Evolutionary conservation across 2,329 filamentous ascomycete species (phyloP), one percentile per base, ranked within the genome.

Genomic region (Phyllosticta citribraziliensis): DNA sequence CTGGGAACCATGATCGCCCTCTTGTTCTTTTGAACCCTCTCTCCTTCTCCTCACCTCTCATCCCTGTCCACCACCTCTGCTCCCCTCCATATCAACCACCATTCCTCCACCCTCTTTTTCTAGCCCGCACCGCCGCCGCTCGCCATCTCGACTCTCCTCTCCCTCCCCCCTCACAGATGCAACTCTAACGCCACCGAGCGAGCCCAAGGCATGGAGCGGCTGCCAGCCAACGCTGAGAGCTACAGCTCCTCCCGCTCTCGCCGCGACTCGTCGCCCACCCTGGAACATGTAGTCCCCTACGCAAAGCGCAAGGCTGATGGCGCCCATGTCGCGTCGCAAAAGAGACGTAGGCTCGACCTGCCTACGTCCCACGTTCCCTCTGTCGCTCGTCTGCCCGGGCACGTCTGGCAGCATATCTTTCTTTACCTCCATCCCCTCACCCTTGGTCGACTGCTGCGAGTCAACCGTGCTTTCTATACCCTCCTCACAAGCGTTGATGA

Each of bases 361-460:
- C 57, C 60, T 56, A 51, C 66, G 59, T 60, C 63, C 62, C 52
- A 52, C 62, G 62, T 69, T 61, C 59, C 65, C 58, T 64, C 64
- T 63, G 73, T 69, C 65, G 70, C 72, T 63, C 66, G 73, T 65
- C 76, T 86, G 61, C 82, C 85, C 69, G 76, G 79, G 66, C 82
- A 86, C 73, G 75, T 88, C 68, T 89, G 87, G 86, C 86, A 89
- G 69, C 80, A 82, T 69, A 78, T 89, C 68, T 88, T 90, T 72
- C 81, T 80, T 68, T 85, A 84, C 70, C 81, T 85, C 71, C 80
- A 84, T 63, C 86, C 88, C 62, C 79, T 74, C 70, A 78, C 80
- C 64, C 77, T 91, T 69, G 85, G 85, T 69, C 80, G 77, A 74
- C 78, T 89, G 76, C 78, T 89, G 73, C 75, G 77, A 72, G 82